phyloP scores from a whole-genome alignment of 1,139 yeast genomes.

The Candida sp. region DNA sequence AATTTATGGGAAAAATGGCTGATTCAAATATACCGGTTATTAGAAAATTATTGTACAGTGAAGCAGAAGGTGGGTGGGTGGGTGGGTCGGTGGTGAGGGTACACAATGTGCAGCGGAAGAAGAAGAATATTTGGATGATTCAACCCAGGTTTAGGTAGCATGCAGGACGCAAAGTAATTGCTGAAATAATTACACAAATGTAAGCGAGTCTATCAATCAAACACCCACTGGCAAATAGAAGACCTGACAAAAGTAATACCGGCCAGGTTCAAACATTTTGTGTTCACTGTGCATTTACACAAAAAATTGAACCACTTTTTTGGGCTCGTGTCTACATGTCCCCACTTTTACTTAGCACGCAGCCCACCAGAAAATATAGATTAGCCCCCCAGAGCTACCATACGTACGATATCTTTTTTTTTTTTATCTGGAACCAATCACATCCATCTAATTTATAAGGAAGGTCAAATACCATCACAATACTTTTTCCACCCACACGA shows the following conservation, averaged over 20 bases:
- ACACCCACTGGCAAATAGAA: background rate
- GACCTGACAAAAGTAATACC: background rate
- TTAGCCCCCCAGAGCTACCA: background rate
- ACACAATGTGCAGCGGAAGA: background rate
- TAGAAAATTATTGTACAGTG: no score
- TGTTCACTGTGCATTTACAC: background rate
- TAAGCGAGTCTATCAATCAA: background rate
- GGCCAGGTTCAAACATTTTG: conserved; percentile 1
- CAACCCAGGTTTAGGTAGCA: no score
- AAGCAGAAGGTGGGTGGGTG: background rate
- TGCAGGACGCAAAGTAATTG: no score
- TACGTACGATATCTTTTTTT: background rate
- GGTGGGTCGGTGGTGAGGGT: no score
- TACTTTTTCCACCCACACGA: conserved; percentile 64
- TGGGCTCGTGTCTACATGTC: background rate
- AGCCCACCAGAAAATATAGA: background rate
- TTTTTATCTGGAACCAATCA: conserved; percentile 4
- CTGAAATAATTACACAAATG: no score
- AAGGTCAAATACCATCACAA: conserved; percentile 53
- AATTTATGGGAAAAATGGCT: conserved; percentile 1
- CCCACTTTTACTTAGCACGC: background rate
- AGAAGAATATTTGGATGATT: background rate
- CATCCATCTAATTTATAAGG: background rate
- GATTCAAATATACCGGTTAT: conserved; percentile 1
- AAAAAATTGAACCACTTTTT: background rate